These are phyloP conservation scores for Cyberlindnera subsufficiens DNA, from an alignment of 805 yeast species.

Conservation along the genomic window DNA sequence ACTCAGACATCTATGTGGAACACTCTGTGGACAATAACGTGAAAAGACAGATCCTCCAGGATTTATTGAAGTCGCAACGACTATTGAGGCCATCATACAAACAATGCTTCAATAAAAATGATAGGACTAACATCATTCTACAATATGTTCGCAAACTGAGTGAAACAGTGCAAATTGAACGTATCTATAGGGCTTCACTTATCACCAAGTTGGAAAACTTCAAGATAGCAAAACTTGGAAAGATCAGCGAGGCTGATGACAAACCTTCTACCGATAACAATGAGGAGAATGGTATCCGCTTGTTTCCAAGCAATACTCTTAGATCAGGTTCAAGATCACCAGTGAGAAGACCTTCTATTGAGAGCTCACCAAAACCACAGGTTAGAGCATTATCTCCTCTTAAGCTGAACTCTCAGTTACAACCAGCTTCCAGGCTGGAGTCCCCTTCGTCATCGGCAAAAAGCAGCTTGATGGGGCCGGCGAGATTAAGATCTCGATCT, in stretches of 20 bases:
- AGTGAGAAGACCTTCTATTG: slow-evolving; percentile 11
- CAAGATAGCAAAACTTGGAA: slow-evolving; percentile 6
- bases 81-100: slow-evolving; percentile 18
- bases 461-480: background rate
- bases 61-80: slow-evolving; percentile 25
- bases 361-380: slow-evolving; percentile 1
- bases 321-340: slow-evolving; percentile 21
- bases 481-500: slow-evolving; percentile 20
- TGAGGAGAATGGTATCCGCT: slow-evolving; percentile 12
- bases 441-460: slow-evolving; percentile 7
- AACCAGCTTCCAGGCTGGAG: slow-evolving; percentile 2
- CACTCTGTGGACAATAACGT: slow-evolving; percentile 38
- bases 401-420: slow-evolving; percentile 7
- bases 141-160: slow-evolving; percentile 48
- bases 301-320: slow-evolving; percentile 14
- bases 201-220: slow-evolving; percentile 15
- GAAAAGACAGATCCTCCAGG: slow-evolving; percentile 35
- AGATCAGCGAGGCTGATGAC: slow-evolving; percentile 10
- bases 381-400: slow-evolving; percentile 12
- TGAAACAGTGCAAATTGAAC: slow-evolving; percentile 56
- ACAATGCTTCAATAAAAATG: slow-evolving; percentile 29
- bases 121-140: slow-evolving; percentile 39
- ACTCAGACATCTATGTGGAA: slow-evolving; percentile 51
- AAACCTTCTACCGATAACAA: slow-evolving; percentile 1
- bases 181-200: slow-evolving; percentile 48